A percentile compares a stretch with the other conserved stretches of the same genome.
Conservation (phyloP, 2,329 filamentous ascomycete species). For the Verticillium nonalfalfae region DNA sequence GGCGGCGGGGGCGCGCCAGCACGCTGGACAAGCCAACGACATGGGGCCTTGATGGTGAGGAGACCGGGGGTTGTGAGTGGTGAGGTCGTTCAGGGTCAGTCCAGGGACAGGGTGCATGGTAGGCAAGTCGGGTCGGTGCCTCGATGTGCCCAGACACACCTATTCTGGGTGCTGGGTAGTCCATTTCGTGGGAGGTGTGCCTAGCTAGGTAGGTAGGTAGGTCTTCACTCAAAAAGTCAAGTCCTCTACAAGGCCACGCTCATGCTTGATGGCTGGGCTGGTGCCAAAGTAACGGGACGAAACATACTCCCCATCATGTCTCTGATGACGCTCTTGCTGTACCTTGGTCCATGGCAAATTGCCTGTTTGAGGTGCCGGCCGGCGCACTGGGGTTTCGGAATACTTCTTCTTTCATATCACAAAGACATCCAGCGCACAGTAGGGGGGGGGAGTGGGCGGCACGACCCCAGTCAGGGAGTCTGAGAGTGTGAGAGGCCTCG, state of each 20-base stretch:
- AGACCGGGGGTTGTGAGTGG: background rate
- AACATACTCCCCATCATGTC: background rate
- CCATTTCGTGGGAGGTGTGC: too few relatives aligned
- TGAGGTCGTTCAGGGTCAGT: background rate
- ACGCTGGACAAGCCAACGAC: background rate
- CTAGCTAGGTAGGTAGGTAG: too few relatives aligned
- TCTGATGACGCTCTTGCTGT: background rate
- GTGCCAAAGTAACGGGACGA: background rate
- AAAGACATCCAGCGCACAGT: background rate
- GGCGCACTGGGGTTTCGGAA: background rate
- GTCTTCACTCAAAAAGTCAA: too few relatives aligned
- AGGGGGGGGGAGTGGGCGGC: too few relatives aligned
- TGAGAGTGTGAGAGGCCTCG: background rate
- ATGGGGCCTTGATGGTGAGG: background rate
- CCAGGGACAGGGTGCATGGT: background rate
- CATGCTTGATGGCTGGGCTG: background rate
- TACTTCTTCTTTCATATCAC: background rate
- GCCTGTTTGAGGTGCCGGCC: background rate
- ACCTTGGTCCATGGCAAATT: background rate
- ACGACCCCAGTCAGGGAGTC: too few relatives aligned
- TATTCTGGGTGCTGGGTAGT: too few relatives aligned
- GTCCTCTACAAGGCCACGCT: background rate
- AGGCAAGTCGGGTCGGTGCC: too few relatives aligned
- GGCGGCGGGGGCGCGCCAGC: background rate
- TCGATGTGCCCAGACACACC: too few relatives aligned